Evolutionary conservation across 495 filamentous ascomycete species (phyloP), one percentile per base, ranked within the genome.

Genomic region (Aspergillus ostianus): DNA sequence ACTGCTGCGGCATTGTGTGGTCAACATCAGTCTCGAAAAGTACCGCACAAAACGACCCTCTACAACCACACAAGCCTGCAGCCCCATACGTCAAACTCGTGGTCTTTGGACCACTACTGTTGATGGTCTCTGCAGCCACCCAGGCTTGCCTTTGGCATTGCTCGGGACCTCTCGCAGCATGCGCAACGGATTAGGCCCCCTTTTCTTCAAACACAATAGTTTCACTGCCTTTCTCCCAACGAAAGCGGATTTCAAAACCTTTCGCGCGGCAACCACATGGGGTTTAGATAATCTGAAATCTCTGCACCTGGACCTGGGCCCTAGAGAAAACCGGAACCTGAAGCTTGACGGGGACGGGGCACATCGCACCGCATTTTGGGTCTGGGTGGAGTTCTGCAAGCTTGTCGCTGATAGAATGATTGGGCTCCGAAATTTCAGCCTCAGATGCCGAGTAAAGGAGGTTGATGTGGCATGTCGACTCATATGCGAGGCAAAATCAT

Each of bases 291-390:
- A 62, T 19, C 18, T 70, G 30, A 59, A 41, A 20, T 48, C 50
- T 48, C 55, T 73, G 46, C 63, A 70, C 48, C 2, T 73, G 17
- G 63, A 69, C n/a, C 36, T 71, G 15, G 57, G 64, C 4, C 60
- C 61, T 17, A 47, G 53, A 21, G 66, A 65, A 15, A 58, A 55
- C 26, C 66, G 62, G 13, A 63, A 54, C 30, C 59, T 70, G 21
- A 64, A 62, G 18, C 18, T 60, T 1, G 19, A 3, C 2, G 19
- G 36, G 36, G 13, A 8, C 17, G 48, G 55, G 17, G 27, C 60
- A 45, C 65, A 67, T 27, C 51, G 58, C n/a, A 62, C 54, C 8
- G 49, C 59, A 44, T 44, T 66, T 18, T 56, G 49, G 0, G 59
- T 62, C 18, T 73, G 66, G 67, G 44, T 30, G 6, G 19, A 48